These are phyloP conservation scores for Themeda triandra DNA, from an alignment of 176 grass and related monocot genomes.

Conservation along the genomic window DNA sequence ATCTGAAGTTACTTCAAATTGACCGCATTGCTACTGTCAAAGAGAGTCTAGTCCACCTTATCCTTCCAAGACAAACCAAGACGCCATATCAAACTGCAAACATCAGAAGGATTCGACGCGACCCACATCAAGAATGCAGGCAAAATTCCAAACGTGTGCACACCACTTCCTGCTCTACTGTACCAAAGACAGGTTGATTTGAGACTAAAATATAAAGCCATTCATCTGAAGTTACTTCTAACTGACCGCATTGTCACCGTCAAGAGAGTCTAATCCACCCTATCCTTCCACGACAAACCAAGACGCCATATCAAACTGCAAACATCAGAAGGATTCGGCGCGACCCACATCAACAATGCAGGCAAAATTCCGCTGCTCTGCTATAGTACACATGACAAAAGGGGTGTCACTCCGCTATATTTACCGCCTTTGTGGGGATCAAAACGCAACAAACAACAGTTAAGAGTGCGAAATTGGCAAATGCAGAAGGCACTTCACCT, in stretches of 20 bases:
- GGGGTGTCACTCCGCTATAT: neutral
- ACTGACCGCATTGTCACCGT: neutral
- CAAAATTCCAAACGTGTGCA: neutral
- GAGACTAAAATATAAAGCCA: neutral
- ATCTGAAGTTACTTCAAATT: conserved; percentile 1
- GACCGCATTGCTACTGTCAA: neutral
- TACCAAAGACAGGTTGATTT: neutral
- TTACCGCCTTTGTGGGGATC: neutral
- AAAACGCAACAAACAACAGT: neutral
- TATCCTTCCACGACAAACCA: neutral
- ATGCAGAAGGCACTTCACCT: neutral
- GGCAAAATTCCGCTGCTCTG: neutral
- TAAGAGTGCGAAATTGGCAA: neutral
- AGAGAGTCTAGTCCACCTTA: neutral
- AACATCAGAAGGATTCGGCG: neutral
- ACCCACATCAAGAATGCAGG: neutral
- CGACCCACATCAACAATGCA: neutral
- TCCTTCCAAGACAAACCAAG: neutral
- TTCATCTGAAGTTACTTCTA: neutral
- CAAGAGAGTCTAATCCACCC: neutral
- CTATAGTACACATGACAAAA: neutral
- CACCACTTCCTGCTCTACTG: neutral
- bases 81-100: neutral
- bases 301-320: neutral
- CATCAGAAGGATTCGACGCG: neutral